Conservation (phyloP, 495 filamentous ascomycete species). For the Tuber borchii region DNA sequence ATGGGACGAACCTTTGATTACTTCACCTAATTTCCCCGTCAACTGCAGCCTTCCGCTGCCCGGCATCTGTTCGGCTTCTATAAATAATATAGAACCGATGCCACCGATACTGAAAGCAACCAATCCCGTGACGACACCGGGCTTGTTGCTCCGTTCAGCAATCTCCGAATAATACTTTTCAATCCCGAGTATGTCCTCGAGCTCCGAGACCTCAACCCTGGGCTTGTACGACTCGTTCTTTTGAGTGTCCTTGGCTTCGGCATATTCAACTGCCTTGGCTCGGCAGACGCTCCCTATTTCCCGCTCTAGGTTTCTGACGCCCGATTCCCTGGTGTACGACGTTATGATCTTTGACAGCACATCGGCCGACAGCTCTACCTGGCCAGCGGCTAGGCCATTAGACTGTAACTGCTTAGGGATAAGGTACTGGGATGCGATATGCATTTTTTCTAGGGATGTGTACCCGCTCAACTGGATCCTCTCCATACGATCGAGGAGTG, state of each 20-base stretch:
- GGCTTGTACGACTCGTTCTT: conserved; percentile 65
- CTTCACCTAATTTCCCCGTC: conserved; percentile 97
- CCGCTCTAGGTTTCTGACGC: conserved; percentile 91
- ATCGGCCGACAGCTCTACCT: conserved; percentile 68
- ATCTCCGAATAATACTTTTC: conserved; percentile 95
- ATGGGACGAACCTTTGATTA: conserved; percentile 59
- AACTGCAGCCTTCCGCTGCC: conserved; percentile 86
- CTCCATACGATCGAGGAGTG: conserved; percentile 96
- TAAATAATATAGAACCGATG: conserved; percentile 94
- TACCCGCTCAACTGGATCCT: conserved; percentile 87
- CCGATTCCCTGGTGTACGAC: conserved; percentile 94
- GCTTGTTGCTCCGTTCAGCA: conserved; percentile 75
- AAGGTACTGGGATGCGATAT: conserved; percentile 87
- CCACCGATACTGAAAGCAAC: conserved; percentile 93
- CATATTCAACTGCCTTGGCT: conserved; percentile 88
- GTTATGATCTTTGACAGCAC: conserved; percentile 92
- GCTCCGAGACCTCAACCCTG: conserved; percentile 63
- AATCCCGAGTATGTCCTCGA: conserved; percentile 86
- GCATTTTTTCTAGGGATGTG: conserved; percentile 94
- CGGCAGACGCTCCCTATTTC: conserved; percentile 93
- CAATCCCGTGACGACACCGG: conserved; percentile 92
- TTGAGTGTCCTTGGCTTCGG: conserved; percentile 78
- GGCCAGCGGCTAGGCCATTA: conserved; percentile 68
- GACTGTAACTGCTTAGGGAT: conserved; percentile 84
- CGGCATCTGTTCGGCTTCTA: conserved; percentile 96